These are phyloP conservation scores for Prunus padus DNA, from an alignment of 306 rosid genomes.

Conservation along the genomic window DNA sequence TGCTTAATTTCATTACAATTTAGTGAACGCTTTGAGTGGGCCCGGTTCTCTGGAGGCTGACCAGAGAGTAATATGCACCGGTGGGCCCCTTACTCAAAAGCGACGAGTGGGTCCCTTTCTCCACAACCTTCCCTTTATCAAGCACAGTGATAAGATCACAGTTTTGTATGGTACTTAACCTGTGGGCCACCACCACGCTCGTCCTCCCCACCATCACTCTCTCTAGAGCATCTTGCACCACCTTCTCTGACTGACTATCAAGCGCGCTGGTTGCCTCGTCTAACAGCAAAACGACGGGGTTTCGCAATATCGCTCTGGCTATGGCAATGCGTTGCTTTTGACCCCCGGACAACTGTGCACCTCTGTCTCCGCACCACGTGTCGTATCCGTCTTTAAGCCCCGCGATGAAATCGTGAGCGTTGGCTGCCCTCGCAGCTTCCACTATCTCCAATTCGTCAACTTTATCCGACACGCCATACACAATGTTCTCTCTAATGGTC, in stretches of 20 bases:
- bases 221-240: slow-evolving; percentile 80
- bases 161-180: slow-evolving; percentile 74
- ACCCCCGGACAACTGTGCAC: slow-evolving; percentile 82
- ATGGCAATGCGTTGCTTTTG: slow-evolving; percentile 92
- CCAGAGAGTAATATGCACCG: slow-evolving; percentile 68
- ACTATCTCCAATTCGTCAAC: slow-evolving; percentile 55
- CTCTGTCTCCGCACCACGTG: slow-evolving; percentile 78
- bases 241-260: slow-evolving; percentile 75
- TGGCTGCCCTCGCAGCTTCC: slow-evolving; percentile 71
- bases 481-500: slow-evolving; percentile 66
- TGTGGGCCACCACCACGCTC: slow-evolving; percentile 89
- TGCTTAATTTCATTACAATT: background rate
- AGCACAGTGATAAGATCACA: slow-evolving; percentile 70
- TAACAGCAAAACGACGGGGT: slow-evolving; percentile 57
- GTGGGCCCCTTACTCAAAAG: slow-evolving; percentile 55
- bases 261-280: slow-evolving; percentile 93
- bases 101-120: slow-evolving; percentile 66
- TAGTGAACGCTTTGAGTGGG: background rate
- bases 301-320: slow-evolving; percentile 75
- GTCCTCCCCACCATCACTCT: slow-evolving; percentile 90
- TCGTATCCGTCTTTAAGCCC: slow-evolving; percentile 68
- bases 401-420: slow-evolving; percentile 82
- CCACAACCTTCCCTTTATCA: slow-evolving; percentile 77
- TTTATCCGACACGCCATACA: slow-evolving; percentile 46
- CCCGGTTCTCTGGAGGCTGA: slow-evolving; percentile 50